Conservation (phyloP, 345 rosid genomes). For the Salix dunnii region DNA sequence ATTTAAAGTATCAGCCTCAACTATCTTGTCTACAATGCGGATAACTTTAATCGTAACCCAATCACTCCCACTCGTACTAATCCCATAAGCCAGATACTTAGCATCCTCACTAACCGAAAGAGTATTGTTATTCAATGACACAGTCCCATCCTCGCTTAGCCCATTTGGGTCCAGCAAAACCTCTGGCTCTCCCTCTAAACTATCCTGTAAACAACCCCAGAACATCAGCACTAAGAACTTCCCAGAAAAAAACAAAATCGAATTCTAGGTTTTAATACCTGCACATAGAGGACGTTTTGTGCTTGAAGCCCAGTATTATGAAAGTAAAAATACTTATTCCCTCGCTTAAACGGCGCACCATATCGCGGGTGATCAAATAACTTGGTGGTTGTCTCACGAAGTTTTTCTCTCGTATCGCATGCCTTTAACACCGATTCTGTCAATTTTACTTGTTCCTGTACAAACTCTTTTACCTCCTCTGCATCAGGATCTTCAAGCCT, state of each 20-base stretch:
- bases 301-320: constrained; percentile 90
- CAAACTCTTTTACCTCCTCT: constrained; percentile 71
- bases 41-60: constrained; percentile 83
- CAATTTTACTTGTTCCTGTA: constrained; percentile 61
- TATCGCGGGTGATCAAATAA: constrained; percentile 83
- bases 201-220: constrained; percentile 42
- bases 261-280: constrained; percentile 35
- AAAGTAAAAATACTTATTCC: constrained; percentile 67
- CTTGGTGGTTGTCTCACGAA: constrained; percentile 55
- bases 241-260: background rate
- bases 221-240: background rate
- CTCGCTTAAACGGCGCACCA: constrained; percentile 60
- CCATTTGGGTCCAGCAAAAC: constrained; percentile 81
- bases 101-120: constrained; percentile 67
- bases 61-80: constrained; percentile 88
- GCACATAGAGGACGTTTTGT: constrained; percentile 67
- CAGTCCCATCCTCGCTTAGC: constrained; percentile 86
- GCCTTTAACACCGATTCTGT: constrained; percentile 53
- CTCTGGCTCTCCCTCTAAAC: constrained; percentile 68
- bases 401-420: constrained; percentile 58
- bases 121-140: constrained; percentile 39
- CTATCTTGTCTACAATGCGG: constrained; percentile 57
- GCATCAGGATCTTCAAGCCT: constrained; percentile 96
- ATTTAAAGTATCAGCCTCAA: constrained; percentile 62
- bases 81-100: constrained; percentile 69